A percentile compares a stretch with the other conserved stretches of the same genome.
phyloP scores from a whole-genome alignment of 352 stramenopile species.

The Globisporangium perplexum region DNA sequence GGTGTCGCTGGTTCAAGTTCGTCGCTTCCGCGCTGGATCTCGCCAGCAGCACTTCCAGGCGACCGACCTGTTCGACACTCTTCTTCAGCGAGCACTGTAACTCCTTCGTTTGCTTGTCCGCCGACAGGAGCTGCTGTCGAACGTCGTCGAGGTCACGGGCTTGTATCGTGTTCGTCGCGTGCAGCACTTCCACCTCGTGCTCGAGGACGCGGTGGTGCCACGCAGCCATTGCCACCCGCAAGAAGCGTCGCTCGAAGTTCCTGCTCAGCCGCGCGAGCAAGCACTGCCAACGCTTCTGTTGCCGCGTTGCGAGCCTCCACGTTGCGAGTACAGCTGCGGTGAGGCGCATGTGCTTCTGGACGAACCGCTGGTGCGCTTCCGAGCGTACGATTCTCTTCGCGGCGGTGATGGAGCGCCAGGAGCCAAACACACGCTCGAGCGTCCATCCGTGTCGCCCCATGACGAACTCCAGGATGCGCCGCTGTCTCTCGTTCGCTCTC shows the following conservation, averaged over 20 bases:
- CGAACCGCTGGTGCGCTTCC: neutral
- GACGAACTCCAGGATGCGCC: slow-evolving; percentile 29
- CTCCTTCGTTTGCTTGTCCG: neutral
- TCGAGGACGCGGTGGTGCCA: slow-evolving; percentile 10
- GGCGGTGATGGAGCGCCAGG: slow-evolving; percentile 19
- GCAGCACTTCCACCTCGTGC: neutral
- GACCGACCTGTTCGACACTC: neutral
- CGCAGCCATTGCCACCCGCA: slow-evolving; percentile 16
- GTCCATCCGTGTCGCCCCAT: slow-evolving; percentile 21
- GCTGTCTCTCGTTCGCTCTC: slow-evolving; percentile 21
- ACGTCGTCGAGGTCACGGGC: neutral
- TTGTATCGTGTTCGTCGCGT: neutral
- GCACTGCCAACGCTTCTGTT: neutral
- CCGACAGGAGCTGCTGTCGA: neutral
- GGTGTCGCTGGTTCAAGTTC: neutral
- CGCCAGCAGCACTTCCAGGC: slow-evolving; percentile 1
- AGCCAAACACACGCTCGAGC: slow-evolving; percentile 21
- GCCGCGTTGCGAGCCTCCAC: neutral
- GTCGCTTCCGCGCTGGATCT: neutral
- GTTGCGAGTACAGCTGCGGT: neutral
- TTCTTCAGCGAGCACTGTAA: slow-evolving; percentile 2
- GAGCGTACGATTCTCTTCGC: slow-evolving; percentile 5
- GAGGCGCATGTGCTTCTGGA: neutral
- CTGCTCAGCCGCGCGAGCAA: neutral
- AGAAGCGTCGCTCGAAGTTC: slow-evolving; percentile 9